Conservation (phyloP, 164 flowering plant genomes). For the Hamamelis virginiana region DNA sequence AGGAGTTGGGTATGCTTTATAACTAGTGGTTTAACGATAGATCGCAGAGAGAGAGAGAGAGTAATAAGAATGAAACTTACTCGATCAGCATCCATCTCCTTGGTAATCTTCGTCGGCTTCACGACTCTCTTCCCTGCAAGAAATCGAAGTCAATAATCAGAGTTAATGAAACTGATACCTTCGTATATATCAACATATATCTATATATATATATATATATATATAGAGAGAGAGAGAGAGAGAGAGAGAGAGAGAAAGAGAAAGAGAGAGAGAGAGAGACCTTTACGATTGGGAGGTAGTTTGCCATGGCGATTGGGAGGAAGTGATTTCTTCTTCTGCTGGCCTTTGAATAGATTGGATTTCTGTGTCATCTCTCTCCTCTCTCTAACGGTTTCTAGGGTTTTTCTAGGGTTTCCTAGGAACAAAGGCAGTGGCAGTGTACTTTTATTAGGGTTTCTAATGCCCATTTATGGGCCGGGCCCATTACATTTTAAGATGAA, state of each 20-base stretch:
- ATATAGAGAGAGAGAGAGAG: not conserved
- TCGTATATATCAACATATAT: too few relatives aligned
- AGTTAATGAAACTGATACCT: not conserved
- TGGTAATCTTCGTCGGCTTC: slow-evolving; percentile 55
- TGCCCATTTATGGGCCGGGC: too few relatives aligned
- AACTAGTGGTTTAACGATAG: too few relatives aligned
- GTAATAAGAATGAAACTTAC: slow-evolving; percentile 22
- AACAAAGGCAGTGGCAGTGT: too few relatives aligned
- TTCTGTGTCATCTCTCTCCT: slow-evolving; percentile 65
- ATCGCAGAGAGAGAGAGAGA: not conserved
- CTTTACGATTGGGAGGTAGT: slow-evolving; percentile 50
- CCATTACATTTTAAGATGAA: too few relatives aligned
- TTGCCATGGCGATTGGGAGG: slow-evolving; percentile 68
- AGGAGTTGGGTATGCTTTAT: too few relatives aligned
- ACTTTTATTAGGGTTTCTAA: too few relatives aligned
- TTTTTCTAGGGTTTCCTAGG: too few relatives aligned
- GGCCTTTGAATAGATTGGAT: slow-evolving; percentile 59
- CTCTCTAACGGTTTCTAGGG: too few relatives aligned
- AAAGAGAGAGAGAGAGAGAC: slow-evolving; percentile 18
- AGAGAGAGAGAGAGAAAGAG: not conserved
- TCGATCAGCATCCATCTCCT: slow-evolving; percentile 50
- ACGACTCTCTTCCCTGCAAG: slow-evolving; percentile 45
- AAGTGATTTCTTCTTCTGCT: slow-evolving; percentile 54
- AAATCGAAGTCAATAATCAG: not conserved
- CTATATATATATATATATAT: not conserved